Evolutionary conservation across 805 yeast genomes (phyloP), one percentile per base, ranked within the genome.

Genomic region (Saccharomyces jurei): DNA sequence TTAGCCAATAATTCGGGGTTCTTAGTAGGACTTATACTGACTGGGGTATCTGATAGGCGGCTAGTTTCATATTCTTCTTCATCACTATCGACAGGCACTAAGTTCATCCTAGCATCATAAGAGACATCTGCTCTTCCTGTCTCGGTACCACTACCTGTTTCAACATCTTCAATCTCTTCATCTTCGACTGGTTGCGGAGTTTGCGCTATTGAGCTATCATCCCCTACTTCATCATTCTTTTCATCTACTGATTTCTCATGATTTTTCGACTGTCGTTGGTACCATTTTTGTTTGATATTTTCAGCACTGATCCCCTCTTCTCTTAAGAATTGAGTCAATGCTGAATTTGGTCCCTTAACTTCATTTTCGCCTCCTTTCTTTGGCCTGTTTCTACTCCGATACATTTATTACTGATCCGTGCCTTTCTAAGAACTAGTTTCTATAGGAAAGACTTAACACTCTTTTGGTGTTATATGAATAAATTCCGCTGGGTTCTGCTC

Each of bases 231-330:
- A n/a, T 26, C 41, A 25, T 14, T 52, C 41, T 49, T 27, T 46
- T 36, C 52, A 46, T 51, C 51, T 41, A 55, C 46, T 44, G 49
- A 49, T 48, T 47, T 50, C 25, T 48, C 52, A 6, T 63, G 65
- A 13, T 69, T 68, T 41, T 60, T 63, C 25, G 44, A 36, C 13
- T 67, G 67, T 31, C 70, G 69, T 51, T 68, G 71, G 56, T 67
- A 56, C 68, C 74, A 77, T 55, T 77, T 66, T 50, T 73, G 72
- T 64, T 90, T 77, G 66, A 89, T 89, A 46, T 81, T 83, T 54
- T 83, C 89, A 0, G 96, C 89, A 64, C 76, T 86, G 71, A 91
- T 91, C 36, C 97, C 97, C 69, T 90, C 96, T 54, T 86, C 89
- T 50, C 90, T 76, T 56, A 91, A 76, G 64, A 91, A 91, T 69